Base-by-base conservation (phyloP, 768 basidiomycete genomes). In the Kwoniella sp. region DNA sequence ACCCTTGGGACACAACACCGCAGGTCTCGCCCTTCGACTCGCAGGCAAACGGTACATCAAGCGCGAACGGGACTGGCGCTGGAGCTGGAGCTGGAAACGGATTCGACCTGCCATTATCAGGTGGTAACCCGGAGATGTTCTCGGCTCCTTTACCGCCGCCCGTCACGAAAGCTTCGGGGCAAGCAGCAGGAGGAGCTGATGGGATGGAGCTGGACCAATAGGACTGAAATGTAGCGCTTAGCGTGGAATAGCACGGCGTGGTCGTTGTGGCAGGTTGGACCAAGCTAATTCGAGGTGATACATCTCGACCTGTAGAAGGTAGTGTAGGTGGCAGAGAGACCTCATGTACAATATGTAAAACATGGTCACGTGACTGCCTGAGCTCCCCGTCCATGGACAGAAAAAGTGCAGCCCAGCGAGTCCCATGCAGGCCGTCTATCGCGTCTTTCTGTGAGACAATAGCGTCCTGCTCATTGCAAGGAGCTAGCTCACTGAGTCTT, bases 1-100 rank as follows among this genome's bases (percentile, higher is more conserved):
- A 73, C 51, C 72, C 71, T 8, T 76, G 68, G 73, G 74, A 73
- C 48, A 72, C 70, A 9, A 65, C 69, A 53, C 62, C 68, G 15
- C 63, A 63, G 45, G 22, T 68, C 23, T 38, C 55, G 0, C 30
- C 60, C 5, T 67, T 65, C 53, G 63, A 66, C 29, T 37, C 59
- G 20, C 41, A 45, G 20, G 41, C 56, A 22, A 55, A 51, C 54
- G 54, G 54, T 7, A 28, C 29, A 30, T 57, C 55, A 20, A 48
- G 47, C 22, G 34, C 47, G 20, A 52, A 38, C 22, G 28, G 45
- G 31, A 1, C 28, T 5, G 34, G 34, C 5, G 34, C 34, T 34
- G 34, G 34, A 34, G 13, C 34, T 5, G 34, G 34, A 29, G 58
- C 58, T 45, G 58, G 58, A 1, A 55, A 28, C 34, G 57, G 48